Percentiles rank a stretch among this genome's conserved stretches.
phyloP scores from a whole-genome alignment of 352 stramenopile genomes.

The Nothophytophthora sp. region DNA sequence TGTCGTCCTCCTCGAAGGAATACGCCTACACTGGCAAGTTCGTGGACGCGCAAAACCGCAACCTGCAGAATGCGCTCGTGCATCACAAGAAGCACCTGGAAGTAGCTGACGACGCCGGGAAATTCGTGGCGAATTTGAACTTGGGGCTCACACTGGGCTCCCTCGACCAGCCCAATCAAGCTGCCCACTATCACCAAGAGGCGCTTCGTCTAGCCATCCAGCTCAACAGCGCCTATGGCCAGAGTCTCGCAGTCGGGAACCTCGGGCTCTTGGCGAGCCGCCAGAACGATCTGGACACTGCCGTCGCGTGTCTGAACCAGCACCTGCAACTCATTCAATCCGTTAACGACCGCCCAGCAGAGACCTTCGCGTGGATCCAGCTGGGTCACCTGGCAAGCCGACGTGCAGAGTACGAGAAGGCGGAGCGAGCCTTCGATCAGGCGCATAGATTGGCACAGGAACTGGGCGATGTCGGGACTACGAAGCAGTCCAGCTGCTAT shows the following conservation, averaged over 20 bases:
- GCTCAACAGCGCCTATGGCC: conserved; percentile 82
- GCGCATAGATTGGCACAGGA: conserved; percentile 77
- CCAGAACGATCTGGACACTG: conserved; percentile 81
- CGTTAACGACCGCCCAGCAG: conserved; percentile 69
- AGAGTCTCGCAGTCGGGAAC: conserved; percentile 89
- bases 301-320: conserved; percentile 87
- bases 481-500: conserved; percentile 86
- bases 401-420: conserved; percentile 55
- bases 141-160: conserved; percentile 79
- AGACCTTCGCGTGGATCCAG: conserved; percentile 88
- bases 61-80: conserved; percentile 47
- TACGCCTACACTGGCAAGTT: conserved; percentile 80
- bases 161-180: conserved; percentile 63
- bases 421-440: conserved; percentile 77
- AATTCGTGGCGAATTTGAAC: conserved; percentile 88
- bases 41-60: conserved; percentile 45
- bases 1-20: conserved; percentile 57
- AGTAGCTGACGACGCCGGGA: conserved; percentile 79
- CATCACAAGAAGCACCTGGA: conserved; percentile 84
- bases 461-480: conserved; percentile 54
- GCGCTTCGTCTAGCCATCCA: conserved; percentile 83
- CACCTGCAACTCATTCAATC: conserved; percentile 90
- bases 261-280: conserved; percentile 81
- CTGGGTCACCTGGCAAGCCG: conserved; percentile 76
- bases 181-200: conserved; percentile 86